Evolutionary conservation across 1,284 basidiomycete species (phyloP).

Genomic region (Blastosporella zonata): DNA sequence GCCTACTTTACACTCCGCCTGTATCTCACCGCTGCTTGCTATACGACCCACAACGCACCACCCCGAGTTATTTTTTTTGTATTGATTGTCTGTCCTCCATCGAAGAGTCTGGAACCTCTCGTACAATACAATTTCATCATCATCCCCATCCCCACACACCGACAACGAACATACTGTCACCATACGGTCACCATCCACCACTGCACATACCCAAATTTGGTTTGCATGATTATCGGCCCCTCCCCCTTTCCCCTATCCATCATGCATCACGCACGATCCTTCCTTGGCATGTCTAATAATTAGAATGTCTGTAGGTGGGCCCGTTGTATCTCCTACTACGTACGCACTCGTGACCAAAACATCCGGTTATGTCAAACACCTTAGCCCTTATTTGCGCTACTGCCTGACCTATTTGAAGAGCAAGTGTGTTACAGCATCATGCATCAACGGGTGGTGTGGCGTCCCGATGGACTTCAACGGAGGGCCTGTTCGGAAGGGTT

Average conservation of each 20-base stretch:
- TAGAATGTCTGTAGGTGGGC: neutral
- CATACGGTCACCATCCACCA: neutral
- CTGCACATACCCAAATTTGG: slow-evolving; percentile 3
- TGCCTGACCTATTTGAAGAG: too few species aligned
- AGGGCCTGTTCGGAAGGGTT: too few species aligned
- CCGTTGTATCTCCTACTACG: too few species aligned
- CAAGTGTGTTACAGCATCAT: too few species aligned
- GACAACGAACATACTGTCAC: neutral
- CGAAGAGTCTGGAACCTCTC: slow-evolving; percentile 8
- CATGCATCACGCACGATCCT: neutral
- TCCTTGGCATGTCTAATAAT: neutral
- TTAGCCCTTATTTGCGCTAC: too few species aligned
- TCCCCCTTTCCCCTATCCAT: neutral
- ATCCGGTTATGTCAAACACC: too few species aligned
- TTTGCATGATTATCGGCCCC: neutral
- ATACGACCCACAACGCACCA: neutral
- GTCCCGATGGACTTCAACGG: too few species aligned
- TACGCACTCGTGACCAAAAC: neutral
- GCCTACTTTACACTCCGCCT: neutral
- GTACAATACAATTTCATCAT: neutral
- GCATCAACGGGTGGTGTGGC: too few species aligned
- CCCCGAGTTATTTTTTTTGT: neutral
- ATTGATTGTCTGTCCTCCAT: neutral
- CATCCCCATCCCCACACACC: neutral
- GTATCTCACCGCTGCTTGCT: neutral